phyloP scores from a whole-genome alignment of 257 asterid genomes.

The Henckelia pumila region DNA sequence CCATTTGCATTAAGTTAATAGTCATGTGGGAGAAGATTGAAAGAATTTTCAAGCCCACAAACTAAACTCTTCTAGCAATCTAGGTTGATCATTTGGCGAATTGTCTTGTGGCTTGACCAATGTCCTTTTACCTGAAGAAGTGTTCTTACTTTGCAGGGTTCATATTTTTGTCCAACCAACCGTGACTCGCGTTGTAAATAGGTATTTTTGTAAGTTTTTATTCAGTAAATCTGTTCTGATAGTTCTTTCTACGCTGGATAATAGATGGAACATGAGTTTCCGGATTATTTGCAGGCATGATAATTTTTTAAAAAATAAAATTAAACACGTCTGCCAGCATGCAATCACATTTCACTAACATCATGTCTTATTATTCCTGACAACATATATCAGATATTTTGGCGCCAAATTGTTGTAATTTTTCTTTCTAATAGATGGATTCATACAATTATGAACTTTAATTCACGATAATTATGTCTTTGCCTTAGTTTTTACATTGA shows the following conservation, averaged over 20 bases:
- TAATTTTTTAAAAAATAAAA: neutral
- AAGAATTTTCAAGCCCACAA: no score
- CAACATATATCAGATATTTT: neutral
- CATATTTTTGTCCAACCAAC: slow-evolving; percentile 87
- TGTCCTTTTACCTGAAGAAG: slow-evolving; percentile 7
- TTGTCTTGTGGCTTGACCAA: neutral
- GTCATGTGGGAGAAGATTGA: no score
- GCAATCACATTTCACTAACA: neutral
- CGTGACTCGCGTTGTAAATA: slow-evolving; percentile 80
- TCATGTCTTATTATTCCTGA: slow-evolving; percentile 2
- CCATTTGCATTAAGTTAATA: neutral
- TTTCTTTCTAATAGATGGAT: slow-evolving; percentile 2
- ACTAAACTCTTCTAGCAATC: neutral
- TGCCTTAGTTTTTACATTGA: neutral
- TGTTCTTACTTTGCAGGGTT: slow-evolving; percentile 64
- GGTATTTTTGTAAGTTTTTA: slow-evolving; percentile 44
- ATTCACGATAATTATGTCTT: neutral
- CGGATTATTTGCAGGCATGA: neutral
- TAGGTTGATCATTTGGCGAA: neutral
- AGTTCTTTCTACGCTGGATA: neutral
- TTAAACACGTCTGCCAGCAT: neutral
- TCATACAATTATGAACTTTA: slow-evolving; percentile 3
- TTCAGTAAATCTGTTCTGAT: slow-evolving; percentile 21
- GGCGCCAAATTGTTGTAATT: neutral
- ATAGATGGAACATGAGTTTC: neutral